phyloP scores from a whole-genome alignment of 202 grass and related monocot species.

The Carex arenaria region DNA sequence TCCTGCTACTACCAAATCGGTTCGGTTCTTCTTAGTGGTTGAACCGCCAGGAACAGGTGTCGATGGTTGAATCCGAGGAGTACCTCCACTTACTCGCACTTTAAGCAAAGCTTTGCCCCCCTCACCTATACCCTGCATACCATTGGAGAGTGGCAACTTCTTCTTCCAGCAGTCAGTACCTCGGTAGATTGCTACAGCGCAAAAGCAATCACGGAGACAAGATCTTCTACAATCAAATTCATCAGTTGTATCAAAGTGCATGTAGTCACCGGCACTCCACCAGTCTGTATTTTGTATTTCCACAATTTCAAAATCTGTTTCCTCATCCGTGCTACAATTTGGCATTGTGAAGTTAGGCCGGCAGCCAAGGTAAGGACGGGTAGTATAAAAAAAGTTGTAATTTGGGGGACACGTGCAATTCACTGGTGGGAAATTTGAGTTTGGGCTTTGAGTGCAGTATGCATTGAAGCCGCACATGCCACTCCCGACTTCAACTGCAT shows the following conservation, averaged over 20 bases:
- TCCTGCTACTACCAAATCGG: neutral
- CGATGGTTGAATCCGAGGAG: neutral
- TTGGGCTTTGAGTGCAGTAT: constrained; percentile 22
- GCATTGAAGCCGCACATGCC: constrained; percentile 40
- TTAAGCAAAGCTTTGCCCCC: constrained; percentile 22
- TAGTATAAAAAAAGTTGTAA: constrained; percentile 29
- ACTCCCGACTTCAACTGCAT: neutral
- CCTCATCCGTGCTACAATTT: constrained; percentile 7
- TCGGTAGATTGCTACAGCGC: neutral
- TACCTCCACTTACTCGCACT: constrained; percentile 11
- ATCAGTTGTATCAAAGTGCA: constrained; percentile 24
- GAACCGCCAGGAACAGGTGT: neutral
- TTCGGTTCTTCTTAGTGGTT: neutral
- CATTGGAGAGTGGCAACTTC: constrained; percentile 20
- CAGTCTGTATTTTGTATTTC: neutral
- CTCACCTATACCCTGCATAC: neutral
- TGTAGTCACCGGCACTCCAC: neutral
- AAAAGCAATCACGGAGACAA: constrained; percentile 31
- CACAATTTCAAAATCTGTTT: neutral
- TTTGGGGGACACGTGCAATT: constrained; percentile 23
- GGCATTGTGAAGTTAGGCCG: constrained; percentile 14
- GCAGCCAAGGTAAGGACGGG: constrained; percentile 29
- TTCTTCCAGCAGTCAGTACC: constrained; percentile 23
- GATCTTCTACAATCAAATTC: neutral
- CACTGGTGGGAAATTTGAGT: neutral